These are phyloP conservation scores for Chaetomiaceae sp. DNA, from an alignment of 2,329 filamentous ascomycete species.

Conservation along the genomic window DNA sequence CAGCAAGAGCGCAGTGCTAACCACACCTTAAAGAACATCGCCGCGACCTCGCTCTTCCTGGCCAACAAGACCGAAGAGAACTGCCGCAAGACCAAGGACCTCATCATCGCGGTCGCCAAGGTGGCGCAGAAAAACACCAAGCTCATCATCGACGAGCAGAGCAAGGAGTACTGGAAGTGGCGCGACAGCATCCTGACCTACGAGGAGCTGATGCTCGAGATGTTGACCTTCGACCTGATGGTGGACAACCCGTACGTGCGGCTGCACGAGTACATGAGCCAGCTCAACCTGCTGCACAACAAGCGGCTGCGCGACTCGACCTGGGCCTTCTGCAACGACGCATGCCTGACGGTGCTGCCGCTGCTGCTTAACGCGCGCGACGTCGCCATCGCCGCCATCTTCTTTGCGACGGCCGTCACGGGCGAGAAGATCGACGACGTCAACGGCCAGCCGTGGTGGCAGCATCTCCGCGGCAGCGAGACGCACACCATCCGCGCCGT, in stretches of 20 bases:
- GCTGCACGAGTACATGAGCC: slow-evolving; percentile 69
- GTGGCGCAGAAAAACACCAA: slow-evolving; percentile 93
- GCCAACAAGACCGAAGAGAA: slow-evolving; percentile 98
- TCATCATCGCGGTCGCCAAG: slow-evolving; percentile 89
- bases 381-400: slow-evolving; percentile 80
- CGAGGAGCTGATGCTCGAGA: slow-evolving; percentile 88
- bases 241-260: slow-evolving; percentile 83
- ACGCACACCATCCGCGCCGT: slow-evolving; percentile 68
- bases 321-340: slow-evolving; percentile 94
- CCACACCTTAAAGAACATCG: slow-evolving; percentile 59
- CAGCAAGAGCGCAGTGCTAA: background rate
- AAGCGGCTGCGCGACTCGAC: slow-evolving; percentile 78
- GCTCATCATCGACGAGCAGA: slow-evolving; percentile 89
- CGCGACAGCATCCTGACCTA: slow-evolving; percentile 87
- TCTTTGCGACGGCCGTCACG: slow-evolving; percentile 76
- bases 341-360: slow-evolving; percentile 77
- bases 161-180: slow-evolving; percentile 98
- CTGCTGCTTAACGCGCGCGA: slow-evolving; percentile 74
- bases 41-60: slow-evolving; percentile 85
- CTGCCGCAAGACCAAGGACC: slow-evolving; percentile 88
- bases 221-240: slow-evolving; percentile 88
- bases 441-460: slow-evolving; percentile 82
- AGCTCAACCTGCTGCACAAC: slow-evolving; percentile 60
- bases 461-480: slow-evolving; percentile 66
- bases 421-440: slow-evolving; percentile 72